Conservation (phyloP, 768 basidiomycete genomes). For the Holtermannia corniformis region DNA sequence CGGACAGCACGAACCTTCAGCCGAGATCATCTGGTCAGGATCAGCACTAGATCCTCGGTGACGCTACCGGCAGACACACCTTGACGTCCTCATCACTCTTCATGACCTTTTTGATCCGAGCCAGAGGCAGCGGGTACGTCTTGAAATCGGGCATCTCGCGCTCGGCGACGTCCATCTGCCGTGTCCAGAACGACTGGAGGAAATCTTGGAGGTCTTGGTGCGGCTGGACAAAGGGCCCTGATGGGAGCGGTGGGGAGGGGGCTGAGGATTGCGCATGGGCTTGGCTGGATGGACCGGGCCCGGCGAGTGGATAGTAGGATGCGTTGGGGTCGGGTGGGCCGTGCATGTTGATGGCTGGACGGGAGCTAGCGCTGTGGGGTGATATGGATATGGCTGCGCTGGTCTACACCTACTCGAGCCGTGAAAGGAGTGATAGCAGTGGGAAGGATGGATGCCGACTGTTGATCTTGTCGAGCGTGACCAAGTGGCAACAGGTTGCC, state of each 20-base stretch:
- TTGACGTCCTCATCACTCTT: constrained; percentile 77
- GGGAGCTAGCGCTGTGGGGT: too few species aligned
- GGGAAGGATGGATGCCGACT: too few species aligned
- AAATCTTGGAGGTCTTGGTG: constrained; percentile 82
- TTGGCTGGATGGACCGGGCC: neutral
- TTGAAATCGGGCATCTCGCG: constrained; percentile 66
- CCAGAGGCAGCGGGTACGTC: constrained; percentile 63
- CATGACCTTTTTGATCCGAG: constrained; percentile 98
- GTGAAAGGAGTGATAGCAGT: too few species aligned
- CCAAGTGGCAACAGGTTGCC: too few species aligned
- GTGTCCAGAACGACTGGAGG: constrained; percentile 78
- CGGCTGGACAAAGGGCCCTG: constrained; percentile 60
- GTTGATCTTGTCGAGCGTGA: too few species aligned
- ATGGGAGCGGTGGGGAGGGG: neutral
- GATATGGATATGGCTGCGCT: too few species aligned
- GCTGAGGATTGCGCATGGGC: neutral
- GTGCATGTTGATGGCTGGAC: neutral
- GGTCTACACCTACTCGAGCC: too few species aligned
- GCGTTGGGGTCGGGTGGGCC: neutral
- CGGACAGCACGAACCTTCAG: constrained; percentile 57
- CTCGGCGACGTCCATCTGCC: constrained; percentile 77
- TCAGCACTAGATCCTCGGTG: constrained; percentile 3
- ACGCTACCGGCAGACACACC: constrained; percentile 47
- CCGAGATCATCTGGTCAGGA: constrained; percentile 85
- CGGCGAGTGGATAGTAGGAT: constrained; percentile 1